Conservation (phyloP, 2,329 filamentous ascomycete species). For the Pseudogymnoascus verrucosus region DNA sequence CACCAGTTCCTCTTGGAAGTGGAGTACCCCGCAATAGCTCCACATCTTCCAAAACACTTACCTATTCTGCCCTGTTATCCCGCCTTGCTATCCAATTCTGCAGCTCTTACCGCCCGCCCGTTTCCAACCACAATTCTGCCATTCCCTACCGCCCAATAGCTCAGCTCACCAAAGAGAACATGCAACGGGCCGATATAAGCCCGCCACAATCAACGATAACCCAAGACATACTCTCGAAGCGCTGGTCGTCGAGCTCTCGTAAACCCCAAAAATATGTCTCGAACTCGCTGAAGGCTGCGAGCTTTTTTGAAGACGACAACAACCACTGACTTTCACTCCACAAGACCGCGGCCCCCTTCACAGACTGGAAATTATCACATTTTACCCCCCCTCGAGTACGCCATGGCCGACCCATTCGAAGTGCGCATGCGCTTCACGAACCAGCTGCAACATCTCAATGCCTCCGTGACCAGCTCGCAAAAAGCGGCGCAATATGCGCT, state of each 20-base stretch:
- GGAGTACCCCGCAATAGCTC: slow-evolving; percentile 4
- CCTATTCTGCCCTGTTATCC: not conserved
- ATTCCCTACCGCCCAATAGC: not conserved
- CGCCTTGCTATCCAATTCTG: not conserved
- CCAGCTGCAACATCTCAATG: slow-evolving; percentile 84
- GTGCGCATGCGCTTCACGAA: slow-evolving; percentile 95
- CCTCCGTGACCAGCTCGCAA: slow-evolving; percentile 77
- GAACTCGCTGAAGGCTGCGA: not conserved
- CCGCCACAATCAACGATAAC: not conserved
- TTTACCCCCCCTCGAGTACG: not conserved
- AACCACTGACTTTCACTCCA: not conserved
- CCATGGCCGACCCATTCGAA: slow-evolving; percentile 74
- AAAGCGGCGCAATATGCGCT: slow-evolving; percentile 94
- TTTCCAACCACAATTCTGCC: not conserved
- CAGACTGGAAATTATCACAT: not conserved
- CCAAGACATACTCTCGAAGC: not conserved
- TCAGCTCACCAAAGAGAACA: not conserved
- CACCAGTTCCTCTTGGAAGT: not conserved
- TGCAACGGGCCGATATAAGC: not conserved
- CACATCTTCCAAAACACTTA: not conserved
- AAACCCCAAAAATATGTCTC: not conserved
- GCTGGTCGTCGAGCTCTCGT: not conserved
- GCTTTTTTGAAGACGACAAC: not conserved
- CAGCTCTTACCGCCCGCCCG: not conserved
- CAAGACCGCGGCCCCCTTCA: not conserved